Evolutionary conservation across 2,329 filamentous ascomycete species (phyloP).

Genomic region (Colletotrichum sp.): DNA sequence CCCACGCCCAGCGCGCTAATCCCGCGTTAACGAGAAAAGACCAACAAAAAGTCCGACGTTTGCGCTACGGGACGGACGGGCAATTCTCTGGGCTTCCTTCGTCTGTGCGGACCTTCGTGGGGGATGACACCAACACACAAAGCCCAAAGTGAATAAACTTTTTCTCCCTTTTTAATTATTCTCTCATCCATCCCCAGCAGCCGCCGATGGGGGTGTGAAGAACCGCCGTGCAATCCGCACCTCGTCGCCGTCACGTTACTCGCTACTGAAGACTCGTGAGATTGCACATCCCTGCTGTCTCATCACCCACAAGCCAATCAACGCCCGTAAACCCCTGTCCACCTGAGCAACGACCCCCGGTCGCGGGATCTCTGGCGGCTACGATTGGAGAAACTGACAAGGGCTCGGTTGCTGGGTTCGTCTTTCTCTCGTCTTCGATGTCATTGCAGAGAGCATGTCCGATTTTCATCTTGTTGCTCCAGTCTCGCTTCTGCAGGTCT

Average conservation of each 20-base stretch:
- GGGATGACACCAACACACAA: background rate
- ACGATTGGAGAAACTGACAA: slow-evolving; percentile 32
- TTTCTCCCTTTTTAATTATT: background rate
- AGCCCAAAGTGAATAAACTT: background rate
- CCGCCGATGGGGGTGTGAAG: slow-evolving; percentile 6
- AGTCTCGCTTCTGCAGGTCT: background rate
- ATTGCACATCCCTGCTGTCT: slow-evolving; percentile 29
- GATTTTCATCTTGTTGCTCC: background rate
- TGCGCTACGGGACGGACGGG: slow-evolving; percentile 6
- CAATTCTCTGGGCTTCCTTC: background rate
- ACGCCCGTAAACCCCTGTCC: slow-evolving; percentile 33
- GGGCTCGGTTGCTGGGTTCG: background rate
- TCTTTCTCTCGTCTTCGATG: background rate
- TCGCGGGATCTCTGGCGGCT: slow-evolving; percentile 34
- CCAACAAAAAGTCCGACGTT: background rate
- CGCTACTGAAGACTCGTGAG: slow-evolving; percentile 13
- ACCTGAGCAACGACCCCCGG: slow-evolving; percentile 27
- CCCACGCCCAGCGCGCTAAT: slow-evolving; percentile 30
- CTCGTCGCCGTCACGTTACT: slow-evolving; percentile 38
- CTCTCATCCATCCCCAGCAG: background rate
- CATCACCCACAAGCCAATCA: slow-evolving; percentile 35
- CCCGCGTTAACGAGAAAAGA: slow-evolving; percentile 26
- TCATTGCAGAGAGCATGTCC: background rate
- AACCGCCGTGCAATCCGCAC: slow-evolving; percentile 27
- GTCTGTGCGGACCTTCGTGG: background rate